Conservation (phyloP, 371 early-diverging fungal species). For the Lichtheimia ramosa region DNA sequence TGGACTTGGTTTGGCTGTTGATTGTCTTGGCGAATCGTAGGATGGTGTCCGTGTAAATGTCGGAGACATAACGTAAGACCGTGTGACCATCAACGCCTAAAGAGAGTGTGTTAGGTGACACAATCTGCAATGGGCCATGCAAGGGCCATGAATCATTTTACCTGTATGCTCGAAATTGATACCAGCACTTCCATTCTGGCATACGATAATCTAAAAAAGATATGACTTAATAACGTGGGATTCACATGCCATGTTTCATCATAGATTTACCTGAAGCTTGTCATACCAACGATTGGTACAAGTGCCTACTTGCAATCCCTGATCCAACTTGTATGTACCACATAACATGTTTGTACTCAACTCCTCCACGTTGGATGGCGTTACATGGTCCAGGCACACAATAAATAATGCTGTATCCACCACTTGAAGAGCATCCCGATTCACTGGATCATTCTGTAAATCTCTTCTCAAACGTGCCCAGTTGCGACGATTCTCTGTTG, state of each 20-base stretch:
- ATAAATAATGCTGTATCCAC: constrained; percentile 79
- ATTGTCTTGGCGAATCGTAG: constrained; percentile 58
- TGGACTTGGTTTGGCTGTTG: constrained; percentile 55
- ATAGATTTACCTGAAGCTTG: constrained; percentile 48
- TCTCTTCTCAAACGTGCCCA: constrained; percentile 64
- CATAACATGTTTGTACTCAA: constrained; percentile 58
- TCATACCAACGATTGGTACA: constrained; percentile 65
- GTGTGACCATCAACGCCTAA: constrained; percentile 63
- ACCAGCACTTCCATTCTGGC: constrained; percentile 61
- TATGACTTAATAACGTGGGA: too few species aligned
- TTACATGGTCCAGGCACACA: constrained; percentile 77
- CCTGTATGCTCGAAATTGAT: constrained; percentile 64
- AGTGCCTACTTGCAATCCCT: constrained; percentile 58
- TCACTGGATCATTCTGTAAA: constrained; percentile 44
- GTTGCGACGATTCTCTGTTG: constrained; percentile 70
- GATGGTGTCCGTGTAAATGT: constrained; percentile 61
- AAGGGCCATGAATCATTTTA: constrained; percentile 15
- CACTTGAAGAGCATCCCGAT: constrained; percentile 57
- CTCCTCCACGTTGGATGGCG: constrained; percentile 44
- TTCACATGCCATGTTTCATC: too few species aligned
- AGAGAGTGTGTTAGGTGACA: neutral
- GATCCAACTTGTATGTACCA: constrained; percentile 53
- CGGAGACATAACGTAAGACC: constrained; percentile 57
- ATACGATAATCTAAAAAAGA: constrained; percentile 51
- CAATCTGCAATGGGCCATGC: neutral